These are phyloP conservation scores for Cryphonectria naterciae DNA, from an alignment of 2,329 filamentous ascomycete genomes.

Conservation along the genomic window DNA sequence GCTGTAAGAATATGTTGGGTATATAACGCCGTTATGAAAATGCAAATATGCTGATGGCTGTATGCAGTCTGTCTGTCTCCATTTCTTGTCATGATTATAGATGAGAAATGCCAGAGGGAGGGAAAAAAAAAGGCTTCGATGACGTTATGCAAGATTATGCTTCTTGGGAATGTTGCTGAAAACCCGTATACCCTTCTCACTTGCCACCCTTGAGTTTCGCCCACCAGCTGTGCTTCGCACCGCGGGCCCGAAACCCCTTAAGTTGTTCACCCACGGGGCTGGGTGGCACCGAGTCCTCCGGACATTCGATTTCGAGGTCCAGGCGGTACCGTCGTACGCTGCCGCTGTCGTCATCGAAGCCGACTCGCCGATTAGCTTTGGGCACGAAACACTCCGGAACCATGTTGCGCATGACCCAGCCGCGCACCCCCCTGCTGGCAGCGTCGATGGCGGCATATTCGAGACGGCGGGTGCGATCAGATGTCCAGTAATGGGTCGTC, in stretches of 20 bases:
- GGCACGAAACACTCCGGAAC: conserved; percentile 66
- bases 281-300: conserved; percentile 31
- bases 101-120: neutral
- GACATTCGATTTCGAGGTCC: conserved; percentile 50
- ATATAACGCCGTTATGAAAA: conserved; percentile 23
- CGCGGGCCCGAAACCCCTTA: conserved; percentile 23
- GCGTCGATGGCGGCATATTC: conserved; percentile 71
- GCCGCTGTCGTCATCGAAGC: conserved; percentile 65
- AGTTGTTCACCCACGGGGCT: conserved; percentile 28
- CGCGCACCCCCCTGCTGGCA: conserved; percentile 61
- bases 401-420: conserved; percentile 61
- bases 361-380: conserved; percentile 51
- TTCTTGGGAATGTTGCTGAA: neutral
- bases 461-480: conserved; percentile 62
- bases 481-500: conserved; percentile 71
- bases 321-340: conserved; percentile 67
- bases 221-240: conserved; percentile 18
- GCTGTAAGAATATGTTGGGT: conserved; percentile 7
- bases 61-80: conserved; percentile 3
- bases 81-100: neutral
- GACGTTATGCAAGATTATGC: neutral
- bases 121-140: neutral
- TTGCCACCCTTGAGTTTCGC: conserved; percentile 20
- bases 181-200: neutral
- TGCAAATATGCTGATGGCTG: conserved; percentile 16